phyloP scores from a whole-genome alignment of 495 filamentous ascomycete species.

The Trichoderma asperelloides region DNA sequence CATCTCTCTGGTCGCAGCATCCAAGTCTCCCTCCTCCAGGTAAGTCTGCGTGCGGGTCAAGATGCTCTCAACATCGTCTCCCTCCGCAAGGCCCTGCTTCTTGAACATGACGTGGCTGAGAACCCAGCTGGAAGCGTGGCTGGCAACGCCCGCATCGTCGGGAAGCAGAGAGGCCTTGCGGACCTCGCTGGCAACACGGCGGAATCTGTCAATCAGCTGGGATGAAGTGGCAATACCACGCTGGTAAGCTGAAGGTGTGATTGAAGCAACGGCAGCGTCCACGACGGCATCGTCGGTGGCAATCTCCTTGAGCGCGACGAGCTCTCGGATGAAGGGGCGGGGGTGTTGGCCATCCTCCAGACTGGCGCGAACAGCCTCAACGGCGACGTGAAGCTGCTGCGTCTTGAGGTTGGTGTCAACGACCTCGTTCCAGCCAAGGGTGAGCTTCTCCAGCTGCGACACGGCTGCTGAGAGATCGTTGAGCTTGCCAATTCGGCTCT shows the following conservation, averaged over 20 bases:
- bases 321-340: constrained; percentile 78
- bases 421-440: constrained; percentile 73
- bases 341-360: constrained; percentile 66
- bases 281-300: constrained; percentile 74
- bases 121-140: constrained; percentile 78
- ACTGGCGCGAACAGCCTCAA: constrained; percentile 80
- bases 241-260: constrained; percentile 91
- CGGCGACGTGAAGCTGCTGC: constrained; percentile 88
- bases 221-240: constrained; percentile 73
- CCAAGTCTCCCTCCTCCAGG: constrained; percentile 85
- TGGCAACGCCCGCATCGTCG: constrained; percentile 86
- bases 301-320: constrained; percentile 89
- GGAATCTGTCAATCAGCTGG: constrained; percentile 90
- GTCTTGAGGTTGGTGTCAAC: constrained; percentile 85
- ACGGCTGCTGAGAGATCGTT: constrained; percentile 68
- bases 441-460: constrained; percentile 73
- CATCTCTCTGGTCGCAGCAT: constrained; percentile 89
- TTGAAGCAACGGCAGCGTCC: constrained; percentile 83
- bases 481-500: constrained; percentile 78
- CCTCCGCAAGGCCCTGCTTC: constrained; percentile 77
- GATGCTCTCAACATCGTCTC: constrained; percentile 91
- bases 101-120: constrained; percentile 90
- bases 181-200: constrained; percentile 85
- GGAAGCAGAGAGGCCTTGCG: constrained; percentile 87
- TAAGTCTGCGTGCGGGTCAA: constrained; percentile 78